Percentiles rank a stretch among this genome's conserved stretches.
phyloP scores from a whole-genome alignment of 2,329 filamentous ascomycete genomes.

The Penicillium concentricum region DNA sequence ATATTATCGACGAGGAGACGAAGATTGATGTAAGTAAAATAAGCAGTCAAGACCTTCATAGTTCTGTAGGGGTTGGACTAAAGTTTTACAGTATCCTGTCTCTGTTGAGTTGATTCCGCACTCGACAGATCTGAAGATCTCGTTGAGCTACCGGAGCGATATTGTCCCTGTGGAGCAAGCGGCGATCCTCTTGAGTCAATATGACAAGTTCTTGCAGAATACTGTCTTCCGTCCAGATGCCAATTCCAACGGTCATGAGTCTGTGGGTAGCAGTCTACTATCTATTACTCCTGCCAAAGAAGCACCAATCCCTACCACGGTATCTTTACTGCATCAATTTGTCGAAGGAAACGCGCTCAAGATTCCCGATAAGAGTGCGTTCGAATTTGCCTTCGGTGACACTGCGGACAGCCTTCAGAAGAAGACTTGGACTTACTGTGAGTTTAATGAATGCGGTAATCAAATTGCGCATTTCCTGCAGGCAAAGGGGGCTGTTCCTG shows the following conservation, averaged over 20 bases:
- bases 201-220: slow-evolving; percentile 64
- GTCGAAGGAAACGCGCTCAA: slow-evolving; percentile 63
- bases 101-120: slow-evolving; percentile 75
- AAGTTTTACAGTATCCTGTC: slow-evolving; percentile 59
- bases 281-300: slow-evolving; percentile 66
- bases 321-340: slow-evolving; percentile 70
- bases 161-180: slow-evolving; percentile 70
- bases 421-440: slow-evolving; percentile 68
- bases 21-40: slow-evolving; percentile 57
- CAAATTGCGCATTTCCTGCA: slow-evolving; percentile 66
- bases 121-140: slow-evolving; percentile 54
- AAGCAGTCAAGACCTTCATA: not conserved
- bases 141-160: slow-evolving; percentile 64
- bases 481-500: slow-evolving; percentile 49
- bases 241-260: slow-evolving; percentile 41
- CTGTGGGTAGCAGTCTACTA: slow-evolving; percentile 39
- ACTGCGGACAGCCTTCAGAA: slow-evolving; percentile 47
- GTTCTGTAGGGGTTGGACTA: slow-evolving; percentile 4
- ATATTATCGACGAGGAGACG: slow-evolving; percentile 63
- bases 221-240: slow-evolving; percentile 53
- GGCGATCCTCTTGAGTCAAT: slow-evolving; percentile 64
- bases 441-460: slow-evolving; percentile 71
- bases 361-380: slow-evolving; percentile 62
- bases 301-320: slow-evolving; percentile 56
- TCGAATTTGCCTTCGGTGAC: slow-evolving; percentile 70